A percentile compares a stretch with the other conserved stretches of the same genome.
Conservation (phyloP, 2,329 filamentous ascomycete species). For the Mycosphaerella sp. region DNA sequence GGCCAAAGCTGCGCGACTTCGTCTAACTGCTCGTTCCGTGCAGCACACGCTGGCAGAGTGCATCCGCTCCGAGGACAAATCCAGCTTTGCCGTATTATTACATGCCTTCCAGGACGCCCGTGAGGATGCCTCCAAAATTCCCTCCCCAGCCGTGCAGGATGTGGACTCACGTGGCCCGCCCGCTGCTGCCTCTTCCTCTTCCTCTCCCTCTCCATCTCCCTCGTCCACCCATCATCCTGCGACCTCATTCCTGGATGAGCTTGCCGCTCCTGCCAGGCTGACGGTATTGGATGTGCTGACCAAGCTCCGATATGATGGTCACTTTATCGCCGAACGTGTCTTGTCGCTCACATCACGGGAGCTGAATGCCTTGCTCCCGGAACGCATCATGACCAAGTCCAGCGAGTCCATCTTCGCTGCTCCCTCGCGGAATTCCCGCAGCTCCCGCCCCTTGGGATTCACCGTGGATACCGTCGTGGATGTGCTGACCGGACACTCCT, state of each 20-base stretch:
- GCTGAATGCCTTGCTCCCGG: constrained; percentile 68
- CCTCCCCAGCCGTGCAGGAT: constrained; percentile 33
- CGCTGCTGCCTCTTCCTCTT: too few species aligned
- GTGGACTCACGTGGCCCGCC: constrained; percentile 60
- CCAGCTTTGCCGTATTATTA: constrained; percentile 65
- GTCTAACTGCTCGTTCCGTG: constrained; percentile 66
- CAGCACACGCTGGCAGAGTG: constrained; percentile 70
- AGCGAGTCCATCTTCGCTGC: constrained; percentile 73
- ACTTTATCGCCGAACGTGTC: constrained; percentile 79
- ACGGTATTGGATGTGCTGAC: constrained; percentile 73
- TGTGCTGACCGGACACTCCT: constrained; percentile 20
- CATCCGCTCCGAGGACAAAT: constrained; percentile 73
- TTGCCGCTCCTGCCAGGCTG: constrained; percentile 68
- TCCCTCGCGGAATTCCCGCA: constrained; percentile 45
- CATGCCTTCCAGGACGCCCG: constrained; percentile 69
- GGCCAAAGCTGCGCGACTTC: constrained; percentile 66
- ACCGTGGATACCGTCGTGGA: constrained; percentile 28
- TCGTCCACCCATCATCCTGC: constrained; percentile 45
- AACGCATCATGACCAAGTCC: constrained; percentile 70
- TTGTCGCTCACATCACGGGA: constrained; percentile 68
- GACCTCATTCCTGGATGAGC: constrained; percentile 52
- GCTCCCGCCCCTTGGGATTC: constrained; percentile 26
- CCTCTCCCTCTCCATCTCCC: too few species aligned
- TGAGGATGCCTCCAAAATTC: constrained; percentile 65
- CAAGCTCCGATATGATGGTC: constrained; percentile 75